Conservation (phyloP, 306 rosid species). For the Hippophae rhamnoides region DNA sequence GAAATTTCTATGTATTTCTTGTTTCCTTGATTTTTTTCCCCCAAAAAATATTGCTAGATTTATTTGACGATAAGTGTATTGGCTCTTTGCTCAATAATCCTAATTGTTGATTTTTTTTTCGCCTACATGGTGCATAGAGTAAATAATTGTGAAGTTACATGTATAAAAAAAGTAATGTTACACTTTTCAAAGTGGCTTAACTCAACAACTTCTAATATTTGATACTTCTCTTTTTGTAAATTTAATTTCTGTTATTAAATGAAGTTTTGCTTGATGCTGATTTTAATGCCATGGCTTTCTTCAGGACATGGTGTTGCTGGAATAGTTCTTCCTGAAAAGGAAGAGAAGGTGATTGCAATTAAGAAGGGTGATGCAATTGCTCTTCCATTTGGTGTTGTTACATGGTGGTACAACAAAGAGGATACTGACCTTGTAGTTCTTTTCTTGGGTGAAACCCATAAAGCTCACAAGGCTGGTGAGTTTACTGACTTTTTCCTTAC, state of each 20-base stretch:
- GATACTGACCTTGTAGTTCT: constrained; percentile 60
- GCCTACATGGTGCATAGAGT: no score
- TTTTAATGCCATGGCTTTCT: constrained; percentile 4
- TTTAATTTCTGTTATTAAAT: background rate
- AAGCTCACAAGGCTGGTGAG: constrained; percentile 72
- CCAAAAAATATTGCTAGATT: no score
- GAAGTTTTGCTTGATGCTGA: background rate
- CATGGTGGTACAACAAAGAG: constrained; percentile 77
- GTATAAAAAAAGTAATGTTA: no score
- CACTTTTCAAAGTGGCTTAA: no score
- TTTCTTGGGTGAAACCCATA: constrained; percentile 66
- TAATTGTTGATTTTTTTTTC: no score
- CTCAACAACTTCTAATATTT: background rate
- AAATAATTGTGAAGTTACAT: no score
- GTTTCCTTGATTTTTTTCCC: no score
- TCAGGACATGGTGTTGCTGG: constrained; percentile 61
- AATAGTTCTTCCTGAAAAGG: constrained; percentile 54
- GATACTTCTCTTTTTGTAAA: no score
- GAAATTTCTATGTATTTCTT: no score
- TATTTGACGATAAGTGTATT: no score
- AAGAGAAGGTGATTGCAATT: constrained; percentile 65
- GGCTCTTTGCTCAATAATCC: no score
- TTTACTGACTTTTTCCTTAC: constrained; percentile 62
- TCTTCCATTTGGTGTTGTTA: constrained; percentile 71
- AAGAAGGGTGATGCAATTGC: constrained; percentile 85